These are phyloP conservation scores for Trichophyton schoenleinii DNA, from an alignment of 2,329 filamentous ascomycete genomes.

Conservation along the genomic window DNA sequence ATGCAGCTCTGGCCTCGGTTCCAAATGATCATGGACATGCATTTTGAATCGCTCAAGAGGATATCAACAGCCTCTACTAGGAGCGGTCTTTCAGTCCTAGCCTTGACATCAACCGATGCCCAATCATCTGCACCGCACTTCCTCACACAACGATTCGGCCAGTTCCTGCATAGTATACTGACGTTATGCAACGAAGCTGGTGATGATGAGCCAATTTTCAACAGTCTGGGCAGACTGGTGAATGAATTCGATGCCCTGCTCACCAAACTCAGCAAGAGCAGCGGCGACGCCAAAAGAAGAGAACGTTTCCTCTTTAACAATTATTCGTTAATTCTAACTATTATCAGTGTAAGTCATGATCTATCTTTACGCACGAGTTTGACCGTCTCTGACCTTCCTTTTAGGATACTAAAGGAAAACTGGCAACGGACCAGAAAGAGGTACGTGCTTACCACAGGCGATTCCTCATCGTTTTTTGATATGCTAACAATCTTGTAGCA, in stretches of 20 bases:
- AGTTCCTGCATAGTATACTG: constrained; percentile 76
- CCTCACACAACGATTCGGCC: constrained; percentile 87
- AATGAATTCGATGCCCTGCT: constrained; percentile 76
- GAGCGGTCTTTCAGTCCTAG: constrained; percentile 41
- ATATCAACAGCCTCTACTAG: constrained; percentile 38
- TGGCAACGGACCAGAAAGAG: constrained; percentile 55
- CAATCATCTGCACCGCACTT: constrained; percentile 62
- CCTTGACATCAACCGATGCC: constrained; percentile 38
- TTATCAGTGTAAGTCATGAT: constrained; percentile 52
- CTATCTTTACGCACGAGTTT: constrained; percentile 2
- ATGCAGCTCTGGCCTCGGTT: constrained; percentile 96
- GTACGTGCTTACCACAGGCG: constrained; percentile 16
- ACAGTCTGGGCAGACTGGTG: constrained; percentile 63
- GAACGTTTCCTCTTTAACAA: constrained; percentile 91
- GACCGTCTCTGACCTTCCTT: background rate
- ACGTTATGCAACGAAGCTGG: constrained; percentile 76
- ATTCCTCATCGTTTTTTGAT: background rate
- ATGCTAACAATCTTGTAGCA: constrained; percentile 21
- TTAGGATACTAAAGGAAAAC: constrained; percentile 35
- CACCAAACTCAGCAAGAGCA: constrained; percentile 63
- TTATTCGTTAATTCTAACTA: constrained; percentile 85
- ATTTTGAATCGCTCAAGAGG: constrained; percentile 72
- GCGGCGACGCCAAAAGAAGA: constrained; percentile 62
- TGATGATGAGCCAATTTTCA: constrained; percentile 83
- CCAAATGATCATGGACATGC: constrained; percentile 83